Evolutionary conservation across 2,329 filamentous ascomycete genomes (phyloP), one percentile per base, ranked within the genome.

Genomic region (Cladorrhinum sp.): DNA sequence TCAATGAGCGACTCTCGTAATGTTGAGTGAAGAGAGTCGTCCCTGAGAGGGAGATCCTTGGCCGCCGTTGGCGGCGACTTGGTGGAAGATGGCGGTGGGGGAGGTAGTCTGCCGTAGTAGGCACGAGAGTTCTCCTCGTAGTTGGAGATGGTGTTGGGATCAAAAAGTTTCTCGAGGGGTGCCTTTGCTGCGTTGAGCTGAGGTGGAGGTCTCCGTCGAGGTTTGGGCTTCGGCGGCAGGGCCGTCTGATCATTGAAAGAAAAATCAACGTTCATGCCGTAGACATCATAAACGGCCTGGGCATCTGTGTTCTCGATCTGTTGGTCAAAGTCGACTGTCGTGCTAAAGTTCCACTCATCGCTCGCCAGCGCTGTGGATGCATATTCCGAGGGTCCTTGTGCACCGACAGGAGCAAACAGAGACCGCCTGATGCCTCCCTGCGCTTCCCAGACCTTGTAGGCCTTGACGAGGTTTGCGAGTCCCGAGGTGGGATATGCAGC

Each of bases 401-500:
- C 86, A 61, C 86, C 86, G 21, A 82, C 82, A 2, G 79, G 74
- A 5, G 80, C 80, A 64, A 89, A 89, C 0, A 89, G 76, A 16
- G 86, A 88, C 64, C 83, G 84, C 51, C 90, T 83, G 66, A 84
- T 85, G 26, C 90, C 90, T 23, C 90, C 90, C 66, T 85, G 82
- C 7, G 86, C 82, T 72, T 93, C 90, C 90, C 90, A 94, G 20
- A 87, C 71, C 70, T 86, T 88, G 75, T 89, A 94, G 12, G 85
- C 86, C 65, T 86, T 84, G 9, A 94, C 87, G 1, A 94, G 79
- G 62, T 85, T 79, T 2, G 84, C 77, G 2, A 94, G 80, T 3
- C 79, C 81, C 0, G 82, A 82, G 0, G 86, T 86, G 0, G 90
- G 90, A 68, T 90, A 87, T 50, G 77, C 77, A 14, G 82, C 77